Evolutionary conservation across 164 flowering plant species (phyloP).

Genomic region (grape (Vitis vinifera)): ASM3070453v1 NC_081822.1:11810001-11810500

Average conservation of each 20-base stretch:
- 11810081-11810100: not conserved
- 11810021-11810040: too few relatives aligned
- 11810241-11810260: constrained; percentile 25
- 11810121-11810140: not conserved
- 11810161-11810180: constrained; percentile 7
- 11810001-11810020: too few relatives aligned
- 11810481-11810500: constrained; percentile 67
- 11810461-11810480: constrained; percentile 35
- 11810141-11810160: constrained; percentile 6
- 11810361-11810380: constrained; percentile 39
- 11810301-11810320: constrained; percentile 5
- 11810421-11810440: constrained; percentile 1
- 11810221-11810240: not conserved
- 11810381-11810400: constrained; percentile 1
- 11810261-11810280: not conserved
- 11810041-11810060: not conserved
- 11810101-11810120: not conserved
- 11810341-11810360: constrained; percentile 25
- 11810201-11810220: too few relatives aligned
- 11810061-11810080: not conserved
- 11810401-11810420: constrained; percentile 26
- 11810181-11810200: not conserved
- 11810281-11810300: constrained; percentile 1
- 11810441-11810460: too few relatives aligned
- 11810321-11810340: constrained; percentile 46